Conservation (phyloP, 1,139 yeast species). For the Neolecta irregularis region DNA sequence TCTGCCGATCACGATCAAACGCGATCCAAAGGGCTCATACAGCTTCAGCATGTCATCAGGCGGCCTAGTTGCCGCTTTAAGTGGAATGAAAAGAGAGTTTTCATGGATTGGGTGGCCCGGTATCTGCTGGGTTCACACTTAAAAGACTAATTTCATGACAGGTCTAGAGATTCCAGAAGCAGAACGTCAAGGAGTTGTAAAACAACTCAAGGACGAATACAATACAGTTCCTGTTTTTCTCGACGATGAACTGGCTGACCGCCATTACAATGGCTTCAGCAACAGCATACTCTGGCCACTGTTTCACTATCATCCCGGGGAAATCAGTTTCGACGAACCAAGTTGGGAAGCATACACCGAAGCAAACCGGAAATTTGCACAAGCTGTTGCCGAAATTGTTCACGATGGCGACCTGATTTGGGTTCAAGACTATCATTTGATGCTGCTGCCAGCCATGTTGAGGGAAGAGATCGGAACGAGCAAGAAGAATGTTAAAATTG, state of each 20-base stretch:
- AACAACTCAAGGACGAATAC: slow-evolving; percentile 60
- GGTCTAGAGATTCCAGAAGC: slow-evolving; percentile 58
- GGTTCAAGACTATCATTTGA: slow-evolving; percentile 95
- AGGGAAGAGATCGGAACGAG: slow-evolving; percentile 42
- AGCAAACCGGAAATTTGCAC: slow-evolving; percentile 75
- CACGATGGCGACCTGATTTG: slow-evolving; percentile 81
- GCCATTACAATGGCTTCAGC: slow-evolving; percentile 92
- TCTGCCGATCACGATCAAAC: slow-evolving; percentile 79
- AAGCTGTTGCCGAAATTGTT: slow-evolving; percentile 49
- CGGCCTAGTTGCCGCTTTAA: slow-evolving; percentile 89
- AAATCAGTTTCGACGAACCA: slow-evolving; percentile 91
- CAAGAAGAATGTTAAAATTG: slow-evolving; percentile 50
- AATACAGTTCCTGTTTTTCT: slow-evolving; percentile 83
- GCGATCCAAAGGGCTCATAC: slow-evolving; percentile 50
- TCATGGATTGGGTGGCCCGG: slow-evolving; percentile 98
- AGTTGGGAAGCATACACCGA: slow-evolving; percentile 98
- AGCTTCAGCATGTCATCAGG: slow-evolving; percentile 82
- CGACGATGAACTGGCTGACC: slow-evolving; percentile 77
- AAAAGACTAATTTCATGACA: neutral
- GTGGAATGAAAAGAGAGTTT: slow-evolving; percentile 71
- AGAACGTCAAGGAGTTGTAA: slow-evolving; percentile 53
- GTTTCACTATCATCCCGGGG: slow-evolving; percentile 98
- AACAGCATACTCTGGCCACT: slow-evolving; percentile 92
- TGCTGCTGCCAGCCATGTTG: slow-evolving; percentile 86
- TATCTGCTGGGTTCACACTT: no score